A percentile compares a stretch with the other conserved stretches of the same genome.
These are phyloP conservation scores for Aspergillus haitiensis DNA, from an alignment of 495 filamentous ascomycete species.

Conservation along the genomic window DNA sequence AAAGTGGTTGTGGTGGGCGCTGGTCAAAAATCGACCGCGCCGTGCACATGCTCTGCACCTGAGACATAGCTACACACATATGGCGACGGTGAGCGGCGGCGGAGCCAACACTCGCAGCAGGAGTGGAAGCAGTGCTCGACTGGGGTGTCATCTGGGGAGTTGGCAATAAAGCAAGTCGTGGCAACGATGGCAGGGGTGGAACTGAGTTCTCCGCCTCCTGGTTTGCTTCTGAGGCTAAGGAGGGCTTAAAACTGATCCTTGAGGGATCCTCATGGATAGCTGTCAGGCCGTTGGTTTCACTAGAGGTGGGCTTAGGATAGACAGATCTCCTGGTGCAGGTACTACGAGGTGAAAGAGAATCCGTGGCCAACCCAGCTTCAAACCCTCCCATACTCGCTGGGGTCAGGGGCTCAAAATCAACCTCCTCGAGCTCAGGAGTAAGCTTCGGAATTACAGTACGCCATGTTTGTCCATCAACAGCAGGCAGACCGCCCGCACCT, in stretches of 20 bases:
- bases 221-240: slow-evolving; percentile 61
- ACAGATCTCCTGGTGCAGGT: slow-evolving; percentile 20
- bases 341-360: slow-evolving; percentile 42
- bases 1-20: slow-evolving; percentile 50
- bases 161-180: slow-evolving; percentile 66
- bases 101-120: slow-evolving; percentile 77
- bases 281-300: slow-evolving; percentile 21
- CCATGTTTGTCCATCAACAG: slow-evolving; percentile 58
- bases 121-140: slow-evolving; percentile 71
- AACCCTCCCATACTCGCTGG: slow-evolving; percentile 34
- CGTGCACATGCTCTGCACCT: slow-evolving; percentile 63
- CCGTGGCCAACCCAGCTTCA: slow-evolving; percentile 30
- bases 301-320: slow-evolving; percentile 15
- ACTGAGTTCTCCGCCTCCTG: slow-evolving; percentile 35
- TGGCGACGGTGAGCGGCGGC: slow-evolving; percentile 59
- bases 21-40: slow-evolving; percentile 62
- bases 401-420: slow-evolving; percentile 37
- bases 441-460: slow-evolving; percentile 73
- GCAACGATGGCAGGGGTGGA: slow-evolving; percentile 49
- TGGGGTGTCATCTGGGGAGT: slow-evolving; percentile 84
- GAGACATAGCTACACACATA: slow-evolving; percentile 78
- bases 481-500: slow-evolving; percentile 36
- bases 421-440: slow-evolving; percentile 61
- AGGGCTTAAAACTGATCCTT: slow-evolving; percentile 39
- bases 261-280: slow-evolving; percentile 45